Conservation (phyloP, 169 alveolate genomes). For the Eimeria nieschulzi region DNA sequence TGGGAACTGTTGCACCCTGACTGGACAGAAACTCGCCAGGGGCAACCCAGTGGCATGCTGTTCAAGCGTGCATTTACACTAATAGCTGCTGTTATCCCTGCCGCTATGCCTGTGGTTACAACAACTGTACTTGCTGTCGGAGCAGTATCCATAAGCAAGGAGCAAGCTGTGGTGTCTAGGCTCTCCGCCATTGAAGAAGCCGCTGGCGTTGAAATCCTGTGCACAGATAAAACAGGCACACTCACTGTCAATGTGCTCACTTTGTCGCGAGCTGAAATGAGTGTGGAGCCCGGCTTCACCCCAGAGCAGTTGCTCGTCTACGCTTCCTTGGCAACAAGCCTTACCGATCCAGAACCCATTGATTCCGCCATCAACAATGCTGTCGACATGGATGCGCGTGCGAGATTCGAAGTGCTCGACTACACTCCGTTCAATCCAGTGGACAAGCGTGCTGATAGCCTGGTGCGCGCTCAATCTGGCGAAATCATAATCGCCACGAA, state of each 20-base stretch:
- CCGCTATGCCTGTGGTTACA: constrained; percentile 85
- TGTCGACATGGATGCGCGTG: constrained; percentile 68
- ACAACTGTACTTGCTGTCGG: constrained; percentile 87
- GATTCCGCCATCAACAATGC: constrained; percentile 66
- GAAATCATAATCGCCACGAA: constrained; percentile 66
- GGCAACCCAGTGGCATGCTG: constrained; percentile 23
- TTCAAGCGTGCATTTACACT: constrained; percentile 74
- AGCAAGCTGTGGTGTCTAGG: constrained; percentile 86
- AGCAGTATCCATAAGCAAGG: constrained; percentile 83
- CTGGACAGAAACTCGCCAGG: constrained; percentile 50
- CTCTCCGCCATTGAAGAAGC: constrained; percentile 87
- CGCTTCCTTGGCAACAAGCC: constrained; percentile 77
- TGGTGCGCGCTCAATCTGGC: constrained; percentile 74
- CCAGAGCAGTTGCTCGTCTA: constrained; percentile 61
- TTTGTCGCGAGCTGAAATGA: constrained; percentile 76
- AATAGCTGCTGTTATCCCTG: constrained; percentile 74
- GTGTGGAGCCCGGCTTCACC: constrained; percentile 68
- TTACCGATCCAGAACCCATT: constrained; percentile 73
- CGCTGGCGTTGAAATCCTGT: constrained; percentile 88
- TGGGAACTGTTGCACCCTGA: constrained; percentile 75
- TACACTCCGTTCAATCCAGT: constrained; percentile 81
- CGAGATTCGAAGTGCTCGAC: constrained; percentile 69
- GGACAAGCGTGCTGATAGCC: constrained; percentile 79
- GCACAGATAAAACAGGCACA: constrained; percentile 95
- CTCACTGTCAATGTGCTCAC: constrained; percentile 90